phyloP scores from a whole-genome alignment of 2,329 filamentous ascomycete genomes.

The Penicillium sp. region DNA sequence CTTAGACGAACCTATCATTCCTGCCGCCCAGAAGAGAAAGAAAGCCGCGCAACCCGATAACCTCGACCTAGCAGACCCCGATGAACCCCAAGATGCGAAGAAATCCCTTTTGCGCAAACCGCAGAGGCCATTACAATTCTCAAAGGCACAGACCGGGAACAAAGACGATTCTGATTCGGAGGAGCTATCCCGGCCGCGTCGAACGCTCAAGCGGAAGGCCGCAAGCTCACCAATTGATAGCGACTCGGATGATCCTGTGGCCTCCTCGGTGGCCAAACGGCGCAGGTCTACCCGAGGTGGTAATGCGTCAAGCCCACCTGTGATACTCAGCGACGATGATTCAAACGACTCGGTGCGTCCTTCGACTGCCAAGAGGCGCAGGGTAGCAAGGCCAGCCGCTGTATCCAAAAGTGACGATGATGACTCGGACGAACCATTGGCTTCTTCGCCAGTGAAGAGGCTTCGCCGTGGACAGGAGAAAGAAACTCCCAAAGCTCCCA shows the following conservation, averaged over 20 bases:
- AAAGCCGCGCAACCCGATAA: not conserved
- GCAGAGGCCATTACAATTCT: not conserved
- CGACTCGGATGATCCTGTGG: slow-evolving; percentile 25
- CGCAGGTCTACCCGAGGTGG: slow-evolving; percentile 4
- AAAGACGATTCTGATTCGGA: slow-evolving; percentile 11
- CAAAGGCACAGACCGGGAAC: not conserved
- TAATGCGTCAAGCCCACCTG: not conserved
- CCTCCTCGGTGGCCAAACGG: slow-evolving; percentile 23
- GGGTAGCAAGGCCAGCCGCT: not conserved
- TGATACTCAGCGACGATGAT: not conserved
- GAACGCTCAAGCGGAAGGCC: slow-evolving; percentile 29
- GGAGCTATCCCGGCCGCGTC: slow-evolving; percentile 18
- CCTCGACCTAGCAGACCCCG: not conserved
- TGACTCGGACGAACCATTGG: not conserved
- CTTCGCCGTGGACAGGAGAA: slow-evolving; percentile 13
- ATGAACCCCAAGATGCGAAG: not conserved
- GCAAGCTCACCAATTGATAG: slow-evolving; percentile 22
- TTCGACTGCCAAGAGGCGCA: slow-evolving; percentile 1
- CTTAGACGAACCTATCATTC: slow-evolving; percentile 11
- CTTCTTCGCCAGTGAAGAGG: slow-evolving; percentile 27
- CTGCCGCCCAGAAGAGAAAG: slow-evolving; percentile 9
- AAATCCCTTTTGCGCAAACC: not conserved
- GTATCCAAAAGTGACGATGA: not conserved
- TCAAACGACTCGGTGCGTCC: not conserved
- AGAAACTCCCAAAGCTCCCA: slow-evolving; percentile 23